Percentiles rank a stretch among this genome's conserved stretches.
These are phyloP conservation scores for Diaporthe batatas DNA, from an alignment of 2,329 filamentous ascomycete genomes.

Conservation along the genomic window DNA sequence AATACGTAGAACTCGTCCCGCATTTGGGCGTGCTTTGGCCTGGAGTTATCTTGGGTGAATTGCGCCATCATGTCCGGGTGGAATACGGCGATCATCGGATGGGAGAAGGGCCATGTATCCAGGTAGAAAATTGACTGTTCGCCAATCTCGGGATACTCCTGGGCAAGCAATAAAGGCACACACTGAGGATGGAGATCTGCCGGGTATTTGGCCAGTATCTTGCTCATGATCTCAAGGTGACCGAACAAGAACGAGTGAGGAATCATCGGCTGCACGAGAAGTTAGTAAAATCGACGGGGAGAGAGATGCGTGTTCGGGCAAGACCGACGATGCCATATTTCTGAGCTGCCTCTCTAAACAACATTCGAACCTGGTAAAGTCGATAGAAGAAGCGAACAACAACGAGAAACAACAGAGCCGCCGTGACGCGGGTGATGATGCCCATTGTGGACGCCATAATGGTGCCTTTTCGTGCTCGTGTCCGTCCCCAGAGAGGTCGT, in stretches of 20 bases:
- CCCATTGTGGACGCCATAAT: conserved; percentile 8
- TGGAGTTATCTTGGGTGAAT: conserved; percentile 51
- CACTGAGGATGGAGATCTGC: conserved; percentile 47
- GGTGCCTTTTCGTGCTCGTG: neutral
- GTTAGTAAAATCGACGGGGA: neutral
- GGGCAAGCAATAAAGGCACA: conserved; percentile 45
- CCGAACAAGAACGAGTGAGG: conserved; percentile 53
- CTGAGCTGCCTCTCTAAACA: conserved; percentile 45
- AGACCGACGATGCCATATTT: conserved; percentile 49
- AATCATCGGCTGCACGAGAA: conserved; percentile 48
- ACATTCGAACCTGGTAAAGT: conserved; percentile 47
- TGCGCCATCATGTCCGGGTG: conserved; percentile 55
- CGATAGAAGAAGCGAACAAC: conserved; percentile 47
- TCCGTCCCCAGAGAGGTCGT: neutral
- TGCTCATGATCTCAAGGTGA: conserved; percentile 48
- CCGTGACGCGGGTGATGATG: neutral
- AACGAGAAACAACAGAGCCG: conserved; percentile 19
- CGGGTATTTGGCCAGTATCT: conserved; percentile 48
- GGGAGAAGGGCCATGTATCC: conserved; percentile 55
- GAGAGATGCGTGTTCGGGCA: neutral
- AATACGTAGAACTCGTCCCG: conserved; percentile 49
- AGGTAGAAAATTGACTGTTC: conserved; percentile 52
- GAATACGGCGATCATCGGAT: conserved; percentile 53
- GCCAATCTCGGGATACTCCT: conserved; percentile 49
- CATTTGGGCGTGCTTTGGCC: conserved; percentile 51